A percentile compares a stretch with the other conserved stretches of the same genome.
Conservation (phyloP, 208 protist species). For the Wallacemonas sp. region DNA sequence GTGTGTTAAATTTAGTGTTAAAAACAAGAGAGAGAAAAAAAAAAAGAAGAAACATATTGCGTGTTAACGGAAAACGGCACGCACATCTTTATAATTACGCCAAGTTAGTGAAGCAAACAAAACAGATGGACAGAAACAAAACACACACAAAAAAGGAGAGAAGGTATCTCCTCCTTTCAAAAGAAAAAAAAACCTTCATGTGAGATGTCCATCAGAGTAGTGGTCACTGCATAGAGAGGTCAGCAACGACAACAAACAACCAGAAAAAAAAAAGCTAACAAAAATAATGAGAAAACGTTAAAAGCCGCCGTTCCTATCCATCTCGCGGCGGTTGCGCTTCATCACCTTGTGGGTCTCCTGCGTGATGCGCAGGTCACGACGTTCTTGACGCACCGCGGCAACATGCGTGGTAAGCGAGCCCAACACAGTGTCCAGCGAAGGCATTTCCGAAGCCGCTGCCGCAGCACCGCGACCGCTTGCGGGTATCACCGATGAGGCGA, state of each 20-base stretch:
- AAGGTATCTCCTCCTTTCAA: not conserved
- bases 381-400: conserved; percentile 25
- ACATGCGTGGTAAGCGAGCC: conserved; percentile 30
- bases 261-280: conserved; percentile 11
- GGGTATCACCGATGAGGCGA: no score
- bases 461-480: no score
- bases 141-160: conserved; percentile 11
- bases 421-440: conserved; percentile 33
- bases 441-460: not conserved
- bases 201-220: not conserved
- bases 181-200: conserved; percentile 1
- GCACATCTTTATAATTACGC: no score
- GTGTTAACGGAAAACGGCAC: no score
- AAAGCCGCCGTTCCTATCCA: no score
- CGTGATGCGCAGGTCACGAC: conserved; percentile 29
- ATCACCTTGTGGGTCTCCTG: conserved; percentile 31
- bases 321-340: conserved; percentile 41
- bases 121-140: not conserved
- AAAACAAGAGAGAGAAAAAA: not conserved
- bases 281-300: not conserved
- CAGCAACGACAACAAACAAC: no score
- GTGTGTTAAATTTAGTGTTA: not conserved
- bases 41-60: conserved; percentile 6
- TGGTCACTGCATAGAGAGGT: no score
- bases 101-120: not conserved